Base-by-base conservation (phyloP, 176 grass and related monocot species). In the Olyra latifolia region DNA sequence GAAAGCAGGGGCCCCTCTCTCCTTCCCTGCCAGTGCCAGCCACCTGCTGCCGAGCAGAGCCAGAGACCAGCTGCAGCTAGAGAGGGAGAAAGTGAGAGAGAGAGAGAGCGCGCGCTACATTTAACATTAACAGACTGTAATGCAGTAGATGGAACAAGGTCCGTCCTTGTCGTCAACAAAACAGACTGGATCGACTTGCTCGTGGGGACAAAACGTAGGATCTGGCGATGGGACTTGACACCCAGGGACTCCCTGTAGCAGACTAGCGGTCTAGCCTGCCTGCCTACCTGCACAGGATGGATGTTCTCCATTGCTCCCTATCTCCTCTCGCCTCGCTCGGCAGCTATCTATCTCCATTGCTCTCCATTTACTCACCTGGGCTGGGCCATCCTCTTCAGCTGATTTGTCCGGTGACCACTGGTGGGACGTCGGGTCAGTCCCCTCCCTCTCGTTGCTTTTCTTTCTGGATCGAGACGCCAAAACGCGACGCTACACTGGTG, bases 131-230 rank as follows among this genome's bases (percentile, higher is more conserved):
- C n/a, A n/a, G n/a, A n/a, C n/a, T n/a, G n/a, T n/a, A n/a, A n/a
- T 10, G 20, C 8, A 43, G 47, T 29, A 41, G 52, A 75, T 75
- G 72, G 72, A 75, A 43, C 72, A 53, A 74, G 63, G 23, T 60
- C 63, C 63, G 72, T 25, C 46, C 8, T 74, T 84, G 63, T 75
- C 62, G 76, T 75, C 87, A 76, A 85, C 75, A 69, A 69, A 66
- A 14, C 82, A 45, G 53, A 49, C 41, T 57, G 43, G 78, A 20
- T 79, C 54, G 2, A 29, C 4, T 17, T 19, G 62, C 42, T 62
- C 68, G 50, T 69, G 50, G 46, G 75, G 81, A 65, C 82, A 89
- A 80, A 89, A 89, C 55, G 77, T 89, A 89, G 82, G 87, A 85
- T 89, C 71, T 81, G 77, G 1, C 9, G 71, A 89, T 59, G 64